These are phyloP conservation scores for Zychaea mexicana DNA, from an alignment of 371 early-diverging fungal species.

Conservation along the genomic window DNA sequence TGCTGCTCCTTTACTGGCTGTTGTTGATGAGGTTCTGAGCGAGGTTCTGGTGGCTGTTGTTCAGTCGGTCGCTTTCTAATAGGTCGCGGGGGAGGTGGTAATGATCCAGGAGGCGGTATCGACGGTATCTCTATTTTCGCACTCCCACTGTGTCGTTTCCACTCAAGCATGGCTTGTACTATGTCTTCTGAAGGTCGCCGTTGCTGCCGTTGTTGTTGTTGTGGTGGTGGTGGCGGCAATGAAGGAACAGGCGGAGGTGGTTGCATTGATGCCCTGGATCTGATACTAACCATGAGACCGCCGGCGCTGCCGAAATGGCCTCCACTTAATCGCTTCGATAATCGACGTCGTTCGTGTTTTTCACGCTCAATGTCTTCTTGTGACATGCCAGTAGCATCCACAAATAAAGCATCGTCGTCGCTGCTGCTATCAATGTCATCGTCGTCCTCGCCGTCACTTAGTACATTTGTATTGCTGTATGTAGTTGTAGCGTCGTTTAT, in stretches of 20 bases:
- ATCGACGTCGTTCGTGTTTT: slow-evolving; percentile 17
- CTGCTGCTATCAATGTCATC: slow-evolving; percentile 24
- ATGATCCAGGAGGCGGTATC: neutral
- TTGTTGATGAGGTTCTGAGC: neutral
- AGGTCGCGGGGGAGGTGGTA: slow-evolving; percentile 10
- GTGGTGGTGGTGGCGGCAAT: neutral
- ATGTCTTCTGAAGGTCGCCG: neutral
- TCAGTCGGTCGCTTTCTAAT: neutral
- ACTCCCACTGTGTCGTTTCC: neutral
- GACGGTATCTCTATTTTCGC: neutral
- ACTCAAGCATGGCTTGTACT: neutral
- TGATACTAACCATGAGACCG: slow-evolving; percentile 42
- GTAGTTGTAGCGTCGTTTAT: neutral
- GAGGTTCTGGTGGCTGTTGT: neutral
- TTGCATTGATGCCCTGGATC: neutral
- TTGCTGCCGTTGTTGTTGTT: neutral
- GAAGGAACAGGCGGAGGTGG: slow-evolving; percentile 12
- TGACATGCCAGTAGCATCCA: slow-evolving; percentile 38
- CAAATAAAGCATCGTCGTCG: slow-evolving; percentile 36
- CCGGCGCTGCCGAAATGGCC: slow-evolving; percentile 55
- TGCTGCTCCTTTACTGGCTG: neutral
- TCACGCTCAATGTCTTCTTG: slow-evolving; percentile 44
- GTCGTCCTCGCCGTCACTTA: slow-evolving; percentile 8
- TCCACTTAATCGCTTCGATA: slow-evolving; percentile 47
- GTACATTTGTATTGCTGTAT: neutral